Evolutionary conservation across 257 asterid genomes (phyloP).

Genomic region (Solanum gracilifrons): DNA sequence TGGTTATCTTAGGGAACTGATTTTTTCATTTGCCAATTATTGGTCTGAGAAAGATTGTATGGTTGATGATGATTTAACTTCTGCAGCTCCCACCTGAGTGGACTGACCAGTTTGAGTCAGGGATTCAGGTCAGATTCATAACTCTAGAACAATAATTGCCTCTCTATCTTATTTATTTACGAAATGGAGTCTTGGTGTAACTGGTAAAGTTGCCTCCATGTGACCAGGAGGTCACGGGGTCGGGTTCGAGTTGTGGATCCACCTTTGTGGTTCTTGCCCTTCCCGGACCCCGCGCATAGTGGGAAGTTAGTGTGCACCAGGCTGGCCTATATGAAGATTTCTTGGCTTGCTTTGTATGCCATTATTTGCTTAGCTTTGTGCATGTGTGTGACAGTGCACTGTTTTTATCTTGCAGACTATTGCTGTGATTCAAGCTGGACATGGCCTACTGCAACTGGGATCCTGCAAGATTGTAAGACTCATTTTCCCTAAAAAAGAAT

Average conservation of each 20-base stretch:
- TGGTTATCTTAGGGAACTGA: conserved; percentile 1
- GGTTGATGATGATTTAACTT: conserved; percentile 30
- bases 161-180: not conserved
- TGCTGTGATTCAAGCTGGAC: conserved; percentile 99
- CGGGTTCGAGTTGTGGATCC: not conserved
- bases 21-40: conserved; percentile 19
- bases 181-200: not conserved
- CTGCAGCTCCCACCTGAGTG: conserved; percentile 94
- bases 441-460: conserved; percentile 92
- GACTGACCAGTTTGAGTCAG: conserved; percentile 98
- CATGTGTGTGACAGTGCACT: not conserved
- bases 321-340: not conserved
- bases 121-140: conserved; percentile 69
- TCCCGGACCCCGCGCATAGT: not conserved
- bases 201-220: not conserved
- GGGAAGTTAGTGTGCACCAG: not conserved
- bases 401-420: conserved; percentile 55
- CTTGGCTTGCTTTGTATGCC: not conserved
- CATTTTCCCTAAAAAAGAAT: not conserved
- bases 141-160: not conserved
- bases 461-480: conserved; percentile 94
- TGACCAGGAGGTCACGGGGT: not conserved
- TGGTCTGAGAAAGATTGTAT: conserved; percentile 19
- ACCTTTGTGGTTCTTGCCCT: not conserved
- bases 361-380: not conserved